phyloP scores from a whole-genome alignment of 208 protist species.

The Vickermania spadyakhi region DNA sequence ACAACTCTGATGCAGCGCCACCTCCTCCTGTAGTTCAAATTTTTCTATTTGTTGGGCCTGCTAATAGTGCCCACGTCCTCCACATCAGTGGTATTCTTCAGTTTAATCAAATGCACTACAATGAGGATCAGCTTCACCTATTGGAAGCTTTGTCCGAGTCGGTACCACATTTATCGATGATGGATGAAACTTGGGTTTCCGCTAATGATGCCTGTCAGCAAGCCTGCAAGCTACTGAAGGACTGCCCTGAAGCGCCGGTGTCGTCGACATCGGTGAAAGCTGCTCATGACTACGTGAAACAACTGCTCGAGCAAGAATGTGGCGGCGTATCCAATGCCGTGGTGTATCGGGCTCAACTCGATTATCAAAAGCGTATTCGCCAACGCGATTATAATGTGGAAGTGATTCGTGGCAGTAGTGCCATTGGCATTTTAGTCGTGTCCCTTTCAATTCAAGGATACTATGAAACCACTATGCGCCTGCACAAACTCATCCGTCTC shows the following conservation, averaged over 20 bases:
- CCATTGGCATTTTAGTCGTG: constrained; percentile 83
- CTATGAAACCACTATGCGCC: constrained; percentile 64
- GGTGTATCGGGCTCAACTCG: constrained; percentile 10
- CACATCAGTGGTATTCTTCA: constrained; percentile 52
- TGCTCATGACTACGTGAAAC: background rate
- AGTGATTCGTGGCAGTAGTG: constrained; percentile 48
- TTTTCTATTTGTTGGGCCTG: constrained; percentile 60
- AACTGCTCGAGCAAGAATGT: background rate
- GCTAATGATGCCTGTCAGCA: background rate
- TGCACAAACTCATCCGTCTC: constrained; percentile 51
- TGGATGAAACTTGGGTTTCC: constrained; percentile 33
- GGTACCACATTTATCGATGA: constrained; percentile 19
- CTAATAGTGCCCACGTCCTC: constrained; percentile 23
- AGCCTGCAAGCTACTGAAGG: background rate
- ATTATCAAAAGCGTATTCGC: constrained; percentile 36
- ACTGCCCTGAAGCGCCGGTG: background rate
- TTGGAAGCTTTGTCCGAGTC: constrained; percentile 17
- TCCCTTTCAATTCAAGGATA: constrained; percentile 76
- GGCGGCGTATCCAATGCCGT: constrained; percentile 5
- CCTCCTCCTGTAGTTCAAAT: no score
- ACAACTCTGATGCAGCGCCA: no score
- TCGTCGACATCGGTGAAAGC: constrained; percentile 8
- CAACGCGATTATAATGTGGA: constrained; percentile 81
- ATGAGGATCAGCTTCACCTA: constrained; percentile 24
- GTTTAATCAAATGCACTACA: constrained; percentile 70